Base-by-base conservation (phyloP, 768 basidiomycete genomes). In the Kwoniella newhampshirensis region DNA sequence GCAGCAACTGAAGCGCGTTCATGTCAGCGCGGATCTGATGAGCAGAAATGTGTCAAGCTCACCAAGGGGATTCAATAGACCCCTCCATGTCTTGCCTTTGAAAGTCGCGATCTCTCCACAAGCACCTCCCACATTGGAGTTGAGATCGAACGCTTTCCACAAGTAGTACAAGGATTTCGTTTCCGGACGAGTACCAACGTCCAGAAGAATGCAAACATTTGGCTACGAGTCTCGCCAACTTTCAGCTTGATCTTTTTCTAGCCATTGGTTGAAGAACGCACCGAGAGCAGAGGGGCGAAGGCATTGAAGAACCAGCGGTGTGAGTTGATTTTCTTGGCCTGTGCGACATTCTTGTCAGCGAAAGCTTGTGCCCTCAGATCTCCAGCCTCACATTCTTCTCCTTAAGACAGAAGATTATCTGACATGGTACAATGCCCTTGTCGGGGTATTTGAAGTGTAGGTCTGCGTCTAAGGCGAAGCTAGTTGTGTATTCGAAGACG, bases 251-350 rank as follows among this genome's bases (percentile, higher is more conserved):
- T 28, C n/a, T 59, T 8, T 11, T 26, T 17, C 15, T 21, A 37
- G 18, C 17, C n/a, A n/a, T n/a, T n/a, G n/a, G 23, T 15, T 1
- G 18, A 9, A 3, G 11, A 0, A 66, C 81, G n/a, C 39, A 87
- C 88, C 78, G 88, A 87, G 26, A 97, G 77, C 73, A 93, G 79
- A 0, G 86, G 81, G 0, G 83, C 88, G 73, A 97, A 89, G 0
- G 91, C 93, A 72, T 96, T 97, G 77, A 98, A 96, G 77, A 93
- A 94, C 93, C 93, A 97, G 45, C 93, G 81, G 68, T 96, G 92
- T 44, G 87, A 89, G 74, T 96, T 97, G 71, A 97, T 93, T 79
- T 97, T 96, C 81, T 93, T 92, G 73, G 90, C 87, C 73, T 66
- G 41, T 15, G 18, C 2, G 28, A 17, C 39, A n/a, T 36, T 7